Base-by-base conservation (phyloP, 1,284 basidiomycete species). In the Sporisorium scitamineum region DNA sequence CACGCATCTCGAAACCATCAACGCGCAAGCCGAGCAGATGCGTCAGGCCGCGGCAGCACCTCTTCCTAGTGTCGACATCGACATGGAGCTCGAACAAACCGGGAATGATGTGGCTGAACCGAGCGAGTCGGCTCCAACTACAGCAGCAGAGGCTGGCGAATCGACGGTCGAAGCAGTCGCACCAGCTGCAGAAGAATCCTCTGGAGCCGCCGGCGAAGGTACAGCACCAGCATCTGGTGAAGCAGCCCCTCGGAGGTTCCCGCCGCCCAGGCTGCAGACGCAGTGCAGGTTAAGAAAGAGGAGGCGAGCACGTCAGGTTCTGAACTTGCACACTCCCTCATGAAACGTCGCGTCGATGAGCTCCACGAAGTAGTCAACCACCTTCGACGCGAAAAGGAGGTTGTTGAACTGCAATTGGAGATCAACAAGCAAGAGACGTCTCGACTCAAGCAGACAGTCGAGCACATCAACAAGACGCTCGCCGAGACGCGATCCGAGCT, bases 381-480 rank as follows among this genome's bases (percentile, higher is more conserved):
- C 85, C 87, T 95, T 34, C 90, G 94, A 29, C 92, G 92, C 79
- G 94, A 95, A 87, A 94, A 95, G 86, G 93, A 95, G 83, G 93
- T 95, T 61, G 91, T 93, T 44, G 93, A 95, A 73, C 88, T 95
- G 39, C 93, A 95, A 79, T 88, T 94, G 47, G 92, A 95, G 80
- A 89, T 95, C 57, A 89, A 90, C 87, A 93, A 93, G 86, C 92
- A 94, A 83, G 94, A 95, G 86, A 92, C 89, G 71, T 87, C 90
- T 8, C 90, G 94, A 2, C 86, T 94, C 54, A 93, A 92, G 85
- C 87, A 89, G 27, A 91, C 94, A 80, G 88, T 93, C 27, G 92
- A 94, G 16, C 91, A 92, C 76, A 85, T 93, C 53, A 88, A 88
- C 27, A 90, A 91, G 70, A 90, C 87, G 44, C 86, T 94, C 70